These are phyloP conservation scores for Primulina tabacum DNA, from an alignment of 257 asterid genomes.

Conservation along the genomic window DNA sequence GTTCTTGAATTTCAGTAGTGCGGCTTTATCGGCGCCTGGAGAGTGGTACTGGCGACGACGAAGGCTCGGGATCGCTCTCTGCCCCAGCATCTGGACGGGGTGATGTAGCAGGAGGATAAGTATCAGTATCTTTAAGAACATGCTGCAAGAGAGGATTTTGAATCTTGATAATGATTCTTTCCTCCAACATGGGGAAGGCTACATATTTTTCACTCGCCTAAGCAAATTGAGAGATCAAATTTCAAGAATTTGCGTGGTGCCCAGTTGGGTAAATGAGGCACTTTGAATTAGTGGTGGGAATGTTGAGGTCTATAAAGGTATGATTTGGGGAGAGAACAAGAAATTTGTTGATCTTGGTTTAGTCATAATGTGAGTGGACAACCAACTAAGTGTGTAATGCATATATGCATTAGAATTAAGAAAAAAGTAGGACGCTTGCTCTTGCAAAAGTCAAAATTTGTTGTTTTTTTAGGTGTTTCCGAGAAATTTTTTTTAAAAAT, in stretches of 20 bases:
- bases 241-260: neutral
- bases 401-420: neutral
- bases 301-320: conserved; percentile 11
- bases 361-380: conserved; percentile 36
- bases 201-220: neutral
- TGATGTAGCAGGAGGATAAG: conserved; percentile 29
- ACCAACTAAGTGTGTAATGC: conserved; percentile 17
- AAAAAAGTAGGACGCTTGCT: neutral
- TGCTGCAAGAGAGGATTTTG: conserved; percentile 25
- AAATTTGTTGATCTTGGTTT: conserved; percentile 19
- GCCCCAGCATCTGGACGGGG: conserved; percentile 25
- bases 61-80: conserved; percentile 18
- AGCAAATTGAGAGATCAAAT: neutral
- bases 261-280: neutral
- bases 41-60: conserved; percentile 29
- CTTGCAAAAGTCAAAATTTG: no score
- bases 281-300: conserved; percentile 2
- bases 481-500: no score
- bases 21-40: conserved; percentile 33
- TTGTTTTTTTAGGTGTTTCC: no score
- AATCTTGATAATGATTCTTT: conserved; percentile 8
- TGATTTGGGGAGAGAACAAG: conserved; percentile 33
- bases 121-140: conserved; percentile 32
- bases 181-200: conserved; percentile 18
- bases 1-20: conserved; percentile 38